These are phyloP conservation scores for Astrephomene gubernaculifera DNA, from an alignment of 139 green algal genomes.

Conservation along the genomic window DNA sequence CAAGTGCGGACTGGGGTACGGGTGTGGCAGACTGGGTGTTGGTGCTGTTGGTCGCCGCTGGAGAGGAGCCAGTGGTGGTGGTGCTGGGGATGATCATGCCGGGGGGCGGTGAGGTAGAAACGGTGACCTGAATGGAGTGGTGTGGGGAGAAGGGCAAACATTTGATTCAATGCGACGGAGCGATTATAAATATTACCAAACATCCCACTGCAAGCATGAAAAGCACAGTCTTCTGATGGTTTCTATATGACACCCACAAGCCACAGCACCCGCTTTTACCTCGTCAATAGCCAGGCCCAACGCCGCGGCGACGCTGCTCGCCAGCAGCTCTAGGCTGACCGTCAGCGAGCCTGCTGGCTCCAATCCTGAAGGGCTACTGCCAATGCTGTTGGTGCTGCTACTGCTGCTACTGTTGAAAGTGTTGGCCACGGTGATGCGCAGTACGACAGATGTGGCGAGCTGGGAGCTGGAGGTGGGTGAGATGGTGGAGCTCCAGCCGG, in stretches of 20 bases:
- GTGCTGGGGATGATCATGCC: neutral
- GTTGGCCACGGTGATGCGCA: neutral
- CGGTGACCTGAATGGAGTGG: neutral
- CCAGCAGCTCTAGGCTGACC: neutral
- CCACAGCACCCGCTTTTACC: neutral
- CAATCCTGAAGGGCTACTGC: neutral
- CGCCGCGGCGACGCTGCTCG: neutral
- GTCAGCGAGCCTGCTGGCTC: neutral
- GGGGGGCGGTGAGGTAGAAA: neutral
- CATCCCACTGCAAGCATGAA: neutral
- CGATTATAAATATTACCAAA: no score
- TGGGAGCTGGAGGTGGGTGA: neutral
- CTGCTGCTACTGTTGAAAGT: neutral
- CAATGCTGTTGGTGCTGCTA: neutral
- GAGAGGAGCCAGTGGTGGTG: neutral
- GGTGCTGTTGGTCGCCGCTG: neutral
- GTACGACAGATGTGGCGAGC: neutral
- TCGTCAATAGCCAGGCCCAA: neutral
- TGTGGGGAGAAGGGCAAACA: neutral
- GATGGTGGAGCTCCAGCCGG: neutral
- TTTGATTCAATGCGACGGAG: neutral
- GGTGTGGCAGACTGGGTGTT: no score
- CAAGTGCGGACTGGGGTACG: no score
- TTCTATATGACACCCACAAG: neutral
- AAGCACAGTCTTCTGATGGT: neutral